These are phyloP conservation scores for Royoungia palumana DNA, from an alignment of 768 basidiomycete genomes.

Conservation along the genomic window DNA sequence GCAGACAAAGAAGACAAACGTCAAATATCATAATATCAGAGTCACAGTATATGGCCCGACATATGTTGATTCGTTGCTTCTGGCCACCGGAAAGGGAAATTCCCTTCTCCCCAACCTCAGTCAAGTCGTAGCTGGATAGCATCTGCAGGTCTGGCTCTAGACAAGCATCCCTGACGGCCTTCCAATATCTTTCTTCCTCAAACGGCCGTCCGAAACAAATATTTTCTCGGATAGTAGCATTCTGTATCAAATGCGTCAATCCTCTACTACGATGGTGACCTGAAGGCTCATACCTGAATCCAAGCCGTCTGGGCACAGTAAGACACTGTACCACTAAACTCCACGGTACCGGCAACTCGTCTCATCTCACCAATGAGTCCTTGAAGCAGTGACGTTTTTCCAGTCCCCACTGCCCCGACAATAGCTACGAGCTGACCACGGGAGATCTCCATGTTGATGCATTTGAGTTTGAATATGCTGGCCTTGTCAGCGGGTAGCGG, in stretches of 20 bases:
- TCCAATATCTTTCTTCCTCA: slow-evolving; percentile 80
- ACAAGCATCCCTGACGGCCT: slow-evolving; percentile 72
- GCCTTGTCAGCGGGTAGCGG: slow-evolving; percentile 35
- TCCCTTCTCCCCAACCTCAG: slow-evolving; percentile 84
- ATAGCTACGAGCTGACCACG: slow-evolving; percentile 79
- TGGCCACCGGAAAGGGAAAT: slow-evolving; percentile 86
- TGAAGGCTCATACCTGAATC: slow-evolving; percentile 60
- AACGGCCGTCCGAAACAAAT: slow-evolving; percentile 84
- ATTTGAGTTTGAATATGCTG: slow-evolving; percentile 58
- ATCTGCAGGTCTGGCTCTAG: slow-evolving; percentile 78
- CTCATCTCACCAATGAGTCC: slow-evolving; percentile 85
- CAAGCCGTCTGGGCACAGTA: slow-evolving; percentile 89
- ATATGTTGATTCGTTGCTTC: slow-evolving; percentile 80
- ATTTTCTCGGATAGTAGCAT: slow-evolving; percentile 85
- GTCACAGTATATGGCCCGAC: slow-evolving; percentile 82
- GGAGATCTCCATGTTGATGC: slow-evolving; percentile 67
- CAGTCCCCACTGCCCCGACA: slow-evolving; percentile 65
- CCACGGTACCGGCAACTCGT: slow-evolving; percentile 57
- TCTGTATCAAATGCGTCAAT: slow-evolving; percentile 35
- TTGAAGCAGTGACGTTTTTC: slow-evolving; percentile 63
- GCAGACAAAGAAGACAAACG: slow-evolving; percentile 20
- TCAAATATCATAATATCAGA: slow-evolving; percentile 88
- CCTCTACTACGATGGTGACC: neutral
- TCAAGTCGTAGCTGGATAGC: slow-evolving; percentile 73
- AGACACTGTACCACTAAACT: slow-evolving; percentile 71